A percentile compares a stretch with the other conserved stretches of the same genome.
These are phyloP conservation scores for Russula lepida DNA, from an alignment of 768 basidiomycete species.

Conservation along the genomic window DNA sequence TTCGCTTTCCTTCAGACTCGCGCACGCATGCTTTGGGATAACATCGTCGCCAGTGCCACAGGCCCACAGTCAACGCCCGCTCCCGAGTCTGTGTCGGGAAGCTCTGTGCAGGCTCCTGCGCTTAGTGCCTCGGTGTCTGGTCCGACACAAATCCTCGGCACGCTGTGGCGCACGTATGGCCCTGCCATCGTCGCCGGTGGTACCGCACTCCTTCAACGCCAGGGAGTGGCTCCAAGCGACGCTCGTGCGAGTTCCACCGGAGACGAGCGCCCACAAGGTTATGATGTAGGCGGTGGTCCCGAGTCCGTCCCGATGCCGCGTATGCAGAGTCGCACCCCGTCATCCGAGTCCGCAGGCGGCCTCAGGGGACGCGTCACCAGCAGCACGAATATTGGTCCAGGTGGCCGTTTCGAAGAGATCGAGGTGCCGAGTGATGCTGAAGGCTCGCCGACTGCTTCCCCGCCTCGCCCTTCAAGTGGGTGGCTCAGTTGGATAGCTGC, in stretches of 20 bases:
- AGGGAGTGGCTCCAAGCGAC: constrained; percentile 33
- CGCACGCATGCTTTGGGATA: constrained; percentile 57
- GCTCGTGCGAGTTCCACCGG: neutral
- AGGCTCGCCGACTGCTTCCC: constrained; percentile 20
- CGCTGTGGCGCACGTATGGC: constrained; percentile 74
- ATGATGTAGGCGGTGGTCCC: constrained; percentile 13
- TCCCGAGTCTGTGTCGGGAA: constrained; percentile 20
- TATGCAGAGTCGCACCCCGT: constrained; percentile 36
- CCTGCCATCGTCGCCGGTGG: constrained; percentile 63
- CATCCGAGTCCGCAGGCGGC: constrained; percentile 21
- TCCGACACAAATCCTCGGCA: constrained; percentile 54
- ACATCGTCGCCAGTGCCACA: constrained; percentile 42
- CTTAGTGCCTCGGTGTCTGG: constrained; percentile 49
- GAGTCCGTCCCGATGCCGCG: constrained; percentile 31
- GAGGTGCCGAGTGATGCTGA: constrained; percentile 66
- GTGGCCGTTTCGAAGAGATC: constrained; percentile 55
- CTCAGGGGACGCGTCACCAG: constrained; percentile 15
- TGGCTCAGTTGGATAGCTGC: constrained; percentile 19
- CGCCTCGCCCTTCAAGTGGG: constrained; percentile 2
- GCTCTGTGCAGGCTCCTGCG: constrained; percentile 35
- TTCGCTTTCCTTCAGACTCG: constrained; percentile 61
- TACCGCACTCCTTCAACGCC: constrained; percentile 50
- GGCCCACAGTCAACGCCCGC: constrained; percentile 30
- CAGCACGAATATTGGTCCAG: constrained; percentile 16
- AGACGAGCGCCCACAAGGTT: neutral